phyloP scores from a whole-genome alignment of 768 basidiomycete genomes.

The Trametes villosa region DNA sequence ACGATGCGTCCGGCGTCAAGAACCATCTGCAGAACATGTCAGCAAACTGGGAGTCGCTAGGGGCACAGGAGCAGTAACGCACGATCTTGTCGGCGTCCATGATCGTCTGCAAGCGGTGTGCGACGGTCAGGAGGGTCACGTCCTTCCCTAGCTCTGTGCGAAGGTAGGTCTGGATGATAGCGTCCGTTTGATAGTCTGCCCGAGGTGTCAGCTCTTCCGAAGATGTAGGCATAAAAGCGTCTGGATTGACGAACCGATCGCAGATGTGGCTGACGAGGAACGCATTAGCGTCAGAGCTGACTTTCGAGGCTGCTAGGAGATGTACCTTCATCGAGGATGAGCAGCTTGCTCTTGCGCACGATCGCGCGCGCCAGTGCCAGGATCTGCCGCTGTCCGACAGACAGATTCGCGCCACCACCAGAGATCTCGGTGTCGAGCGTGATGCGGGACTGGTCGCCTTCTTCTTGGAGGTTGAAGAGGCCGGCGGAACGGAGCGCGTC shows the following conservation, averaged over 20 bases:
- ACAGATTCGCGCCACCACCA: constrained; percentile 36
- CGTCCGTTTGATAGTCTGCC: constrained; percentile 57
- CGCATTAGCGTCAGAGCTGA: neutral
- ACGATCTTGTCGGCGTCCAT: constrained; percentile 64
- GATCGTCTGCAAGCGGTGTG: constrained; percentile 58
- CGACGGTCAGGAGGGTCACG: constrained; percentile 58
- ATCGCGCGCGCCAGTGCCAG: constrained; percentile 50
- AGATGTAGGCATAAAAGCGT: neutral
- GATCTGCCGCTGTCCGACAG: constrained; percentile 49
- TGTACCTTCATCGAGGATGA: constrained; percentile 49
- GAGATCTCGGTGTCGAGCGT: constrained; percentile 36
- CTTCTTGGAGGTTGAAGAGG: constrained; percentile 34
- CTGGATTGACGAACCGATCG: constrained; percentile 29
- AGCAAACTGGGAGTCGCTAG: too few species aligned
- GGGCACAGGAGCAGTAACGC: constrained; percentile 13
- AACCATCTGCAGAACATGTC: constrained; percentile 39
- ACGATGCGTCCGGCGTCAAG: constrained; percentile 47
- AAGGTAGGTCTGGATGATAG: constrained; percentile 57
- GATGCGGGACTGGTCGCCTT: constrained; percentile 33
- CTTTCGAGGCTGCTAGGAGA: constrained; percentile 12
- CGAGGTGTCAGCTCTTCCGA: neutral
- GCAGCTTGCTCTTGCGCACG: constrained; percentile 47
- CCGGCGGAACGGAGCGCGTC: constrained; percentile 46
- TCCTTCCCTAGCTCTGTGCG: constrained; percentile 45
- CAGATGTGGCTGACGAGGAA: constrained; percentile 27